phyloP scores from a whole-genome alignment of 2,329 filamentous ascomycete species.

The Clonostachys rosea region DNA sequence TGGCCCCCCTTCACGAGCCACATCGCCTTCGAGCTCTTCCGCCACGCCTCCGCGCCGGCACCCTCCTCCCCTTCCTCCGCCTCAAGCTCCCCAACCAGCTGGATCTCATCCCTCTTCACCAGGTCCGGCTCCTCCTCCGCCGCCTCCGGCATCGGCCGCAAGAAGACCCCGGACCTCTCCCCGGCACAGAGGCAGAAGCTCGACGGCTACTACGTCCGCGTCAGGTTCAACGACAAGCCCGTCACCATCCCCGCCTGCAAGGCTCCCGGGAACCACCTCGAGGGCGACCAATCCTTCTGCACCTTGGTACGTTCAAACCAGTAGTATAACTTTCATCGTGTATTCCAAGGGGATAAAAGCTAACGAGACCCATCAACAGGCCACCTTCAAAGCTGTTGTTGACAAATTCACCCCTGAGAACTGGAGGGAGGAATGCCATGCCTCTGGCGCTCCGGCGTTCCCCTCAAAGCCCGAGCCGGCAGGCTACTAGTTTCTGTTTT shows the following conservation, averaged over 20 bases:
- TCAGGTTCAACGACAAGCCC: conserved; percentile 86
- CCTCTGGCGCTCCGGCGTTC: conserved; percentile 37
- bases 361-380: conserved; percentile 31
- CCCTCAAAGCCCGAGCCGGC: conserved; percentile 46
- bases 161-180: conserved; percentile 49
- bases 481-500: conserved; percentile 29
- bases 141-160: conserved; percentile 52
- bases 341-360: background rate
- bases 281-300: conserved; percentile 85
- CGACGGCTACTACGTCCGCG: conserved; percentile 77
- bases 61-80: conserved; percentile 8
- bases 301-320: conserved; percentile 59
- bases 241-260: conserved; percentile 81
- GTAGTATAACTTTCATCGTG: background rate
- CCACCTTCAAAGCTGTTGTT: conserved; percentile 87
- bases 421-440: conserved; percentile 60
- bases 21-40: conserved; percentile 87
- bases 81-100: conserved; percentile 6
- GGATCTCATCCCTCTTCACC: conserved; percentile 15
- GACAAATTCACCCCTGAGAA: conserved; percentile 82
- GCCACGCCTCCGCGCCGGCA: conserved; percentile 33
- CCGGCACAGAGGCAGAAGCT: conserved; percentile 54
- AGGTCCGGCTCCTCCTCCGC: conserved; percentile 17
- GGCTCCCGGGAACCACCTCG: conserved; percentile 71
- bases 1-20: conserved; percentile 97